Evolutionary conservation across 768 basidiomycete species (phyloP).

Genomic region (Collybiopsis luxurians): DNA sequence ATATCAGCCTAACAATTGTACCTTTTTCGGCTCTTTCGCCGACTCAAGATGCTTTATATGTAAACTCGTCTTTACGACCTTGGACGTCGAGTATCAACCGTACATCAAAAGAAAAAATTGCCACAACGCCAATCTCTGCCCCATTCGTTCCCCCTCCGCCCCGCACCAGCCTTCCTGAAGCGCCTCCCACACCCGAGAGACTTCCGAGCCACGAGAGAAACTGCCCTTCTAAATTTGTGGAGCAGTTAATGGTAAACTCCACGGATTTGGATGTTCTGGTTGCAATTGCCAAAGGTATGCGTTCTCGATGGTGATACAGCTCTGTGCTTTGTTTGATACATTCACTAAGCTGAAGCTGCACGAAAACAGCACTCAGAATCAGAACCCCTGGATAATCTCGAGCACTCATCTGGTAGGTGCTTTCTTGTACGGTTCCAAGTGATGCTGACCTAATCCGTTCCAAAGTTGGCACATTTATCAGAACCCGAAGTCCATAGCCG

Average conservation of each 20-base stretch:
- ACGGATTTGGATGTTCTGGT: slow-evolving; percentile 2
- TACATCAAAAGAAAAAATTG: too few species aligned
- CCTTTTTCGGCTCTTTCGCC: neutral
- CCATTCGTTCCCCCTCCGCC: neutral
- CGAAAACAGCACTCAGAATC: too few species aligned
- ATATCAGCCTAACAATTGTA: neutral
- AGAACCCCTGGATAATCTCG: neutral
- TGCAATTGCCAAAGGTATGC: slow-evolving; percentile 1
- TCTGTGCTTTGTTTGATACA: neutral
- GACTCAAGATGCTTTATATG: neutral
- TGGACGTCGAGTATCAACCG: neutral
- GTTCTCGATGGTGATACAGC: neutral
- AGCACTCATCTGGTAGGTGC: neutral
- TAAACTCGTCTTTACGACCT: neutral
- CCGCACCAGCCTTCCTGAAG: neutral
- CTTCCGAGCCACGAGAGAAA: neutral
- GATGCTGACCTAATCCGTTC: too few species aligned
- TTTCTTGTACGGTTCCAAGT: too few species aligned
- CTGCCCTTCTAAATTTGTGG: slow-evolving; percentile 2
- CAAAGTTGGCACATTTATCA: too few species aligned
- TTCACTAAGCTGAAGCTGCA: neutral
- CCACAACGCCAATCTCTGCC: neutral
- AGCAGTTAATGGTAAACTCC: slow-evolving; percentile 5
- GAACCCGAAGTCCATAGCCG: too few species aligned
- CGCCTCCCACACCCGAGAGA: neutral